phyloP scores from a whole-genome alignment of 2,329 filamentous ascomycete species.

The Bipolaris zeicola region DNA sequence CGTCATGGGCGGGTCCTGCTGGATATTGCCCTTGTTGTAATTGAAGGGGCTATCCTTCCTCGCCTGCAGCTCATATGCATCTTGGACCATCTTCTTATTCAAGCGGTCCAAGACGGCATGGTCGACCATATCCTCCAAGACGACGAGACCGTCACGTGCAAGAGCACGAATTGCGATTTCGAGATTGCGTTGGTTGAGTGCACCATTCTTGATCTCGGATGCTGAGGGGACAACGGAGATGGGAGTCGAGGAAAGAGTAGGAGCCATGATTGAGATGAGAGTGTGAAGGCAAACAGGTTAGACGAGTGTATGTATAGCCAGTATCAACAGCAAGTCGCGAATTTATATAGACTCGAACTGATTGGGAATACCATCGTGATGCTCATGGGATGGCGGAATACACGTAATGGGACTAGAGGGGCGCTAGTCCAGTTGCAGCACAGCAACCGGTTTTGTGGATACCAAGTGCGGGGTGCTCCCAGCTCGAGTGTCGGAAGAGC shows the following conservation, averaged over 20 bases:
- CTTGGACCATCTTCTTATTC: constrained; percentile 64
- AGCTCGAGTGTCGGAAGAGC: constrained; percentile 2
- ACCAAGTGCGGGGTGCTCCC: constrained; percentile 5
- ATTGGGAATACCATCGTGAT: constrained; percentile 2
- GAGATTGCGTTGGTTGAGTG: constrained; percentile 56
- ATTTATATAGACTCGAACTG: constrained; percentile 10
- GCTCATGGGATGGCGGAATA: constrained; percentile 9
- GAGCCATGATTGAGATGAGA: constrained; percentile 21
- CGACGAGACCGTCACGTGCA: constrained; percentile 41
- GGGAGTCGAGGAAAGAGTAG: constrained; percentile 31
- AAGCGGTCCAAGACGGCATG: constrained; percentile 60
- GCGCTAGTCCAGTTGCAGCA: constrained; percentile 20
- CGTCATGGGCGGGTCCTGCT: constrained; percentile 64
- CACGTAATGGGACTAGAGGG: constrained; percentile 11
- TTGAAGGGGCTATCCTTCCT: constrained; percentile 64
- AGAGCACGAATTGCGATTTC: constrained; percentile 52
- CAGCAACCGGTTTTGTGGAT: constrained; percentile 12
- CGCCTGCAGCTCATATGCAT: constrained; percentile 59
- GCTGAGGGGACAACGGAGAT: constrained; percentile 50
- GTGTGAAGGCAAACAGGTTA: neutral
- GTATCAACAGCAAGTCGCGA: neutral
- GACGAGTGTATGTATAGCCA: neutral
- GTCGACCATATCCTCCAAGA: constrained; percentile 45
- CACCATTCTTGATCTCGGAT: constrained; percentile 48
- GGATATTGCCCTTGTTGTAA: constrained; percentile 66